Evolutionary conservation across 805 yeast genomes (phyloP).

Genomic region (Candida boidinii): DNA sequence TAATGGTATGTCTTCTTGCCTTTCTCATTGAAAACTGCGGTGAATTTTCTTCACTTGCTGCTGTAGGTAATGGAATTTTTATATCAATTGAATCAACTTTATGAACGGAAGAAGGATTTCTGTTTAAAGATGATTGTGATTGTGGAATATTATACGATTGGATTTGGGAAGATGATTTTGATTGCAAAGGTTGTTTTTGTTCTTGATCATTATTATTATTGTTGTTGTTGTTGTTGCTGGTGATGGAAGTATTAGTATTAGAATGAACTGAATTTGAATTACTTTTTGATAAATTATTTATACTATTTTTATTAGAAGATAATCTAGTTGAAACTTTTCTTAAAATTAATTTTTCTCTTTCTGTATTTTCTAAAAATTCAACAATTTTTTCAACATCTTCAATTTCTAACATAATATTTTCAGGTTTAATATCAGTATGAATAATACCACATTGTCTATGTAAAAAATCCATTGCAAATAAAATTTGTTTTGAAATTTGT

Average conservation of each 20-base stretch:
- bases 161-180: no score
- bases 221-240: no score
- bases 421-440: conserved; percentile 74
- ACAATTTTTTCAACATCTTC: conserved; percentile 46
- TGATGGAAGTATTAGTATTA: no score
- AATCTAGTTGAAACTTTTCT: conserved; percentile 18
- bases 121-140: conserved; percentile 3
- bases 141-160: neutral
- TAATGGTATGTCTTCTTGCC: conserved; percentile 63
- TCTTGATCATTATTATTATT: no score
- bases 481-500: conserved; percentile 48
- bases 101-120: conserved; percentile 6
- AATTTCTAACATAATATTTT: conserved; percentile 50
- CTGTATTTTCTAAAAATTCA: conserved; percentile 30
- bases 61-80: conserved; percentile 9
- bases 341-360: conserved; percentile 25
- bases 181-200: neutral
- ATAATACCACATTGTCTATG: conserved; percentile 58
- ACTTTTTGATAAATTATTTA: no score
- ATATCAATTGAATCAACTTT: conserved; percentile 5
- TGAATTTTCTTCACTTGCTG: neutral
- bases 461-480: conserved; percentile 47
- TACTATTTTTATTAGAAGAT: conserved; percentile 9
- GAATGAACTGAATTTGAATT: no score
- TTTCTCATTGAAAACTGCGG: conserved; percentile 11